Evolutionary conservation across 163 green algal genomes (phyloP).

Genomic region (Chlorella variabilis): DNA sequence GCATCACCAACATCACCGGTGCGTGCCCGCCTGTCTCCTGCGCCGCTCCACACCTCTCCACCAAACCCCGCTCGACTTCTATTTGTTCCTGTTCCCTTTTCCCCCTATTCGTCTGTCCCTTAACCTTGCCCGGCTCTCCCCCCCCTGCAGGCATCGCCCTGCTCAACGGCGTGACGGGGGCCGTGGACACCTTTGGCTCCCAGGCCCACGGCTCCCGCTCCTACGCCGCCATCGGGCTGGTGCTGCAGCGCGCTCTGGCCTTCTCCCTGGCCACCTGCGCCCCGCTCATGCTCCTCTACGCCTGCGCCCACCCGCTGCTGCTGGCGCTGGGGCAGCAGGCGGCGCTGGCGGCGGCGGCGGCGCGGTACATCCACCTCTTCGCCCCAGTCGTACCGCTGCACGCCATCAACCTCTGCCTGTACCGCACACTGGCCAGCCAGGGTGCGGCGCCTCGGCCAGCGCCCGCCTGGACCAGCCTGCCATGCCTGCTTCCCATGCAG

Average conservation of each 20-base stretch:
- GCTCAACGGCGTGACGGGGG: constrained; percentile 17
- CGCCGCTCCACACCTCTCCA: background rate
- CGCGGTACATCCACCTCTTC: constrained; percentile 33
- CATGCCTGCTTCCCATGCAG: background rate
- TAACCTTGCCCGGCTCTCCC: background rate
- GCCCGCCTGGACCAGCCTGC: background rate
- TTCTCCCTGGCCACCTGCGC: constrained; percentile 22
- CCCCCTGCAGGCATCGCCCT: constrained; percentile 22
- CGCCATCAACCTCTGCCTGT: constrained; percentile 17
- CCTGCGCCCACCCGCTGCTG: background rate
- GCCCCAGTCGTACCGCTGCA: constrained; percentile 13
- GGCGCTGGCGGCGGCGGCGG: constrained; percentile 1
- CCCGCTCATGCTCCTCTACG: constrained; percentile 28
- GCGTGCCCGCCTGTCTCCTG: background rate
- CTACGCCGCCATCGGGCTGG: constrained; percentile 15
- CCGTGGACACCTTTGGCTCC: constrained; percentile 17
- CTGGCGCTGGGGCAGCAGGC: constrained; percentile 28
- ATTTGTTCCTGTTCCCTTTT: no score
- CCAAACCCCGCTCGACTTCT: no score
- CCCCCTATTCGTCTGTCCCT: no score
- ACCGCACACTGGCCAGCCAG: constrained; percentile 22
- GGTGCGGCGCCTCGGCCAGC: background rate
- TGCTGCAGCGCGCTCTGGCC: constrained; percentile 28
- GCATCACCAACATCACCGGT: constrained; percentile 41
- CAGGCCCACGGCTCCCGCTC: constrained; percentile 16